Conservation (phyloP, 345 rosid genomes). For the Cochlearia excelsa region DNA sequence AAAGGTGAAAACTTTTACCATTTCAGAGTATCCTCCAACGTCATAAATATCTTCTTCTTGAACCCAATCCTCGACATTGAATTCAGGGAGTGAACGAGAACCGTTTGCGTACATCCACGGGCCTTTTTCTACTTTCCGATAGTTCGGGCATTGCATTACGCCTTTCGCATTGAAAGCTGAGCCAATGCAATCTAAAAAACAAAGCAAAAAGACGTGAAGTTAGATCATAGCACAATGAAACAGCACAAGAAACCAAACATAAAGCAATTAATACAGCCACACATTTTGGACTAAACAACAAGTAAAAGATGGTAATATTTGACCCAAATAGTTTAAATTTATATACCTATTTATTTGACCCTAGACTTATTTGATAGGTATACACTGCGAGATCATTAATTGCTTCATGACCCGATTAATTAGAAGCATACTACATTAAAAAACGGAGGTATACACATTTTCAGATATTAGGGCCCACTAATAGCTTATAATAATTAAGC, state of each 20-base stretch:
- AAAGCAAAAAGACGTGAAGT: constrained; percentile 18
- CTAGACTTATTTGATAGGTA: too few relatives aligned
- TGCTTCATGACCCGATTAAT: too few relatives aligned
- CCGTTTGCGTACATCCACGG: constrained; percentile 96
- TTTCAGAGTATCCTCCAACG: constrained; percentile 65
- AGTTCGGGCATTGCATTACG: constrained; percentile 97
- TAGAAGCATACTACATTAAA: too few relatives aligned
- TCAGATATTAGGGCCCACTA: too few relatives aligned
- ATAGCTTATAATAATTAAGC: too few relatives aligned
- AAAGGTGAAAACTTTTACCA: constrained; percentile 47
- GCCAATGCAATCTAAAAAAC: constrained; percentile 83
- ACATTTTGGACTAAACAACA: neutral
- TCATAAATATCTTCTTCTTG: constrained; percentile 92
- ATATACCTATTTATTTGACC: too few relatives aligned
- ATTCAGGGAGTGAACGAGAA: constrained; percentile 67
- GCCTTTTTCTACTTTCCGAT: constrained; percentile 95
- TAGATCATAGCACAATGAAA: constrained; percentile 3
- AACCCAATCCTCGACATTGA: constrained; percentile 83
- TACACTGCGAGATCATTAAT: too few relatives aligned
- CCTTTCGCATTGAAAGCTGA: constrained; percentile 98
- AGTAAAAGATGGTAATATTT: too few relatives aligned
- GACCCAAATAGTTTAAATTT: too few relatives aligned
- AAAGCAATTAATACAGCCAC: neutral
- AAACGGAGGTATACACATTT: too few relatives aligned
- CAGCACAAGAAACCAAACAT: constrained; percentile 4